A percentile compares a stretch with the other conserved stretches of the same genome.
Conservation (phyloP, 305 asterid species). For the Fraxinus sp. region DNA sequence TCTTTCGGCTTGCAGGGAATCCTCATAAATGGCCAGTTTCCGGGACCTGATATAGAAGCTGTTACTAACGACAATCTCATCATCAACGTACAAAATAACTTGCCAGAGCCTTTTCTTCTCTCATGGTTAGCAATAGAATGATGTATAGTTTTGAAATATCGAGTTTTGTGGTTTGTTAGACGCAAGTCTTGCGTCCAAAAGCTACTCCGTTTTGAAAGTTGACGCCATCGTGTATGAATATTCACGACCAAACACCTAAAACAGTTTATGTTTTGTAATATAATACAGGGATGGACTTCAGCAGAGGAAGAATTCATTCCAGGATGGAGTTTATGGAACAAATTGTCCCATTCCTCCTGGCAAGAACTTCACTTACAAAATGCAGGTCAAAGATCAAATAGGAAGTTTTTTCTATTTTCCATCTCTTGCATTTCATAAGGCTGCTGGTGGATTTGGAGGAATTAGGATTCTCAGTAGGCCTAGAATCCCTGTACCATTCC, state of each 20-base stretch:
- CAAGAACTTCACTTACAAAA: constrained; percentile 55
- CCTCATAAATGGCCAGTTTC: constrained; percentile 69
- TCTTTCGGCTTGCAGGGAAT: constrained; percentile 47
- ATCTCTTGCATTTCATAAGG: constrained; percentile 63
- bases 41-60: constrained; percentile 60
- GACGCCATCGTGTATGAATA: not conserved
- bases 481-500: constrained; percentile 63
- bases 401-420: constrained; percentile 78
- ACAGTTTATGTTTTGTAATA: not conserved
- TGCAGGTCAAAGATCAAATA: constrained; percentile 75
- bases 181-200: not conserved
- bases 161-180: not conserved
- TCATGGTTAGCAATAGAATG: constrained; percentile 44
- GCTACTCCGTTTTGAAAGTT: not conserved
- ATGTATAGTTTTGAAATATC: no score
- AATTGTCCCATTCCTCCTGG: constrained; percentile 85
- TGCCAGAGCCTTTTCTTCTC: constrained; percentile 73
- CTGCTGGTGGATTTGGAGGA: constrained; percentile 77
- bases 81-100: constrained; percentile 57
- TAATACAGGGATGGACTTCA: constrained; percentile 64
- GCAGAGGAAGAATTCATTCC: constrained; percentile 61
- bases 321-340: constrained; percentile 73
- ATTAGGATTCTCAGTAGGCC: constrained; percentile 66
- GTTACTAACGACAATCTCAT: constrained; percentile 74
- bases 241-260: not conserved